Base-by-base conservation (phyloP, 2,329 filamentous ascomycete species). In the Bimuria novae-zelandiae region DNA sequence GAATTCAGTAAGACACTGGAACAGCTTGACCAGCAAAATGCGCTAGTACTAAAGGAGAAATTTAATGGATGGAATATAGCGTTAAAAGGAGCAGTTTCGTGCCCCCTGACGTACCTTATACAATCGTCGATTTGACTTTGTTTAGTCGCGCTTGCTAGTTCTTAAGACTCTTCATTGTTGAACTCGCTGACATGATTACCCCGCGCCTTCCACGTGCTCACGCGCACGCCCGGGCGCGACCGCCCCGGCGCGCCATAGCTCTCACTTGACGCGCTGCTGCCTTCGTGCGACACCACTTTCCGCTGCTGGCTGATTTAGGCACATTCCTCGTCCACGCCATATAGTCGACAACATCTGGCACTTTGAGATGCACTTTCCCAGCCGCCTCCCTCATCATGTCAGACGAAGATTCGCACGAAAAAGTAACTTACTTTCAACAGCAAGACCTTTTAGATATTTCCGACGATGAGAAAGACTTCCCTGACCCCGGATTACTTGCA, bases 391-490 rank as follows among this genome's bases (percentile, higher is more conserved):
- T 19, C 51, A 52, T 7, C 7, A 71, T 72, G 69, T 54, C 62
- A 17, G 45, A 62, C 21, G n/a, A 56, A 36, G 54, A 62, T 10
- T 60, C 70, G 17, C 50, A 51, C 12, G 62, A 62, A 8, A 73
- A 73, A 50, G 42, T 60, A 32, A 57, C 57, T 33, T 72, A 68
- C 36, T 72, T 70, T 36, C 45, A 65, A 32, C 60, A 68, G 17
- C 67, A 70, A 35, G 62, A 61, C 6, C 44, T 73, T 7, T 49
- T 71, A 12, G 63, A 71, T 44, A 40, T 64, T 17, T 65, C 63
- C 7, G 64, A 71, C 36, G 67, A 72, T 53, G 69, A 71, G 25
- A 43, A 41, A 16, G 48, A 51, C 4, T 58, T 59, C 33, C 49
- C 55, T 4, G 59, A 64, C 32, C 50, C 55, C 27, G 53, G 52